Base-by-base conservation (phyloP, 202 grass and related monocot species). In the Bolboschoenoplectus hybrid region DNA sequence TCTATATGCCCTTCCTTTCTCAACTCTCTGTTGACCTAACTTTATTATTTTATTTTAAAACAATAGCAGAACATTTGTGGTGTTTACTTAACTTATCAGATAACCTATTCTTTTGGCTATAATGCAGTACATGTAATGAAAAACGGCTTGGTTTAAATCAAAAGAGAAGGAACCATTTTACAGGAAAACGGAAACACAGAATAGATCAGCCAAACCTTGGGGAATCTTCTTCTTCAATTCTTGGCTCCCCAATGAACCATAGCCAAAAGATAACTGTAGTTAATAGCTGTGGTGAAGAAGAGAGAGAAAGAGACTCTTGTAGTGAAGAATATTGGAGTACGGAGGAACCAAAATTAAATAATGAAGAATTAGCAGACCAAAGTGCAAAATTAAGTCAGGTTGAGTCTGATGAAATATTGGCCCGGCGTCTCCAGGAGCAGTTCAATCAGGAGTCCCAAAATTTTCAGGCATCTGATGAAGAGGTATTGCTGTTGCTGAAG, bases 401-500 rank as follows among this genome's bases (percentile, higher is more conserved):
- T 86, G 78, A 94, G 63, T 68, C 80, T 6, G 92, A 94, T 68
- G 90, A 90, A 76, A 11, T 58, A 35, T 80, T 94, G 58, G 92
- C 90, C 26, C 68, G 87, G 13, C 63, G 63, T 49, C 92, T 94
- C 86, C 88, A 94, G 17, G 88, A 90, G 76, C 68, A 92, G 85
- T 90, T 94, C 46, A 87, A 92, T 89, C 63, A 85, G 86, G 90
- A 89, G 67, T 51, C 63, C 2, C 57, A 61, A 65, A 84, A 87
- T 57, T 85, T 87, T 16, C 79, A 88, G 63, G 52, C 52, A 71
- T 90, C 72, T 2, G 60, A 65, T 1, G 85, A 94, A 81, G 41
- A 85, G 90, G 92, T 94, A 89, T 74, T 68, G 52, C 11, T 16
- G 46, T 74, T 63, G 52, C 16, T 16, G 46, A 51, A 53, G 12